Conservation (phyloP, 2,329 filamentous ascomycete genomes). For the Pleurostoma richardsiae region DNA sequence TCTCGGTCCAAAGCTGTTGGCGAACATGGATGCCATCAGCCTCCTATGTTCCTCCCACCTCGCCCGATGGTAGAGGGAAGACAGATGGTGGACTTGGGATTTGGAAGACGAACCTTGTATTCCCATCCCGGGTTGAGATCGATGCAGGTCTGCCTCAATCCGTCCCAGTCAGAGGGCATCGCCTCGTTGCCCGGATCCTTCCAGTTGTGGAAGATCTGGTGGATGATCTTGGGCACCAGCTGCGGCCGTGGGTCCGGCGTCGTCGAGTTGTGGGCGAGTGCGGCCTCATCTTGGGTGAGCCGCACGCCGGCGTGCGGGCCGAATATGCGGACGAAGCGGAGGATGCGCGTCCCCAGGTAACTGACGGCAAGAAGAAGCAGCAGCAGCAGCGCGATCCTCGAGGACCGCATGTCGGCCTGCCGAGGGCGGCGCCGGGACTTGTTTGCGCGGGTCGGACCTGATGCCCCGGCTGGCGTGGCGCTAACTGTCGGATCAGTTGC, state of each 20-base stretch:
- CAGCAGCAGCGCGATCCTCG: too few species aligned
- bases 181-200: conserved; percentile 12
- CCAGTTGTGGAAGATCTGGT: conserved; percentile 23
- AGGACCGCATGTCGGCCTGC: too few species aligned
- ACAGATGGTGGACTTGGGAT: too few species aligned
- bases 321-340: conserved; percentile 8
- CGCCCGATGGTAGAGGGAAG: too few species aligned
- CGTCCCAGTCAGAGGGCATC: conserved; percentile 18
- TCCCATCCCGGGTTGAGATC: conserved; percentile 18
- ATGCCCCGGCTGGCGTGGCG: too few species aligned
- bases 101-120: conserved; percentile 12
- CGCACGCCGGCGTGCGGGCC: conserved; percentile 6
- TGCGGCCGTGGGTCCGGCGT: conserved; percentile 2
- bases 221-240: conserved; percentile 21
- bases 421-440: too few species aligned
- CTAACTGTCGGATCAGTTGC: too few species aligned
- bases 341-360: not conserved
- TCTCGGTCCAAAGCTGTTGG: conserved; percentile 69
- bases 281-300: conserved; percentile 9
- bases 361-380: too few species aligned
- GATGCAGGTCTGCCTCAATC: conserved; percentile 16
- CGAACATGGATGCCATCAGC: too few species aligned
- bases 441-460: too few species aligned
- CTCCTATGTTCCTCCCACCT: too few species aligned
- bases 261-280: conserved; percentile 5